Conservation (phyloP, 202 grass and related monocot species). For the Setaria viridis region DNA sequence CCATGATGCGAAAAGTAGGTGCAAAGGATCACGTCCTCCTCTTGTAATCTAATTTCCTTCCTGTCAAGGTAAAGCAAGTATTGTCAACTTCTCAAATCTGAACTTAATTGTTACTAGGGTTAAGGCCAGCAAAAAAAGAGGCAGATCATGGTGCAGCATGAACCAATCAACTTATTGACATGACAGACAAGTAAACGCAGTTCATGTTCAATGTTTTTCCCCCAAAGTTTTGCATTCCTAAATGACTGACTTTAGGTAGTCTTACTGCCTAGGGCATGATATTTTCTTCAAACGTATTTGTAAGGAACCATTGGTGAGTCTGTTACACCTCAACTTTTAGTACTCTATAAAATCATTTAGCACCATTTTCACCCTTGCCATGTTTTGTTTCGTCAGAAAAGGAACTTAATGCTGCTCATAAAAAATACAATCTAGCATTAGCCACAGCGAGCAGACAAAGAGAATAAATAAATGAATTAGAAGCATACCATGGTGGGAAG, state of each 20-base stretch:
- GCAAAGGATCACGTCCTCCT: constrained; percentile 68
- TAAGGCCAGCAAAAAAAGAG: neutral
- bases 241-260: neutral
- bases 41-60: constrained; percentile 68
- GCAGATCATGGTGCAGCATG: neutral
- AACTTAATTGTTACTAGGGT: constrained; percentile 13
- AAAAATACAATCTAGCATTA: constrained; percentile 12
- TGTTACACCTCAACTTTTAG: neutral
- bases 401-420: neutral
- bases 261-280: neutral
- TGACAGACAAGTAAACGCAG: neutral
- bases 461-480: constrained; percentile 26
- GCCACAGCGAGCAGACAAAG: constrained; percentile 1
- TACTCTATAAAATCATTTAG: neutral
- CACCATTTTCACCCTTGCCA: constrained; percentile 13
- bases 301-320: neutral
- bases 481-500: constrained; percentile 75
- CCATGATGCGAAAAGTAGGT: constrained; percentile 59
- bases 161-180: neutral
- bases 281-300: neutral
- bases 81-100: constrained; percentile 15
- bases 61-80: constrained; percentile 35
- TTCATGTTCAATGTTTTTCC: constrained; percentile 4
- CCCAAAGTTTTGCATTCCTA: constrained; percentile 1
- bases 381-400: neutral